These are phyloP conservation scores for Talaromyces proteolyticus DNA, from an alignment of 495 filamentous ascomycete species.

Conservation along the genomic window DNA sequence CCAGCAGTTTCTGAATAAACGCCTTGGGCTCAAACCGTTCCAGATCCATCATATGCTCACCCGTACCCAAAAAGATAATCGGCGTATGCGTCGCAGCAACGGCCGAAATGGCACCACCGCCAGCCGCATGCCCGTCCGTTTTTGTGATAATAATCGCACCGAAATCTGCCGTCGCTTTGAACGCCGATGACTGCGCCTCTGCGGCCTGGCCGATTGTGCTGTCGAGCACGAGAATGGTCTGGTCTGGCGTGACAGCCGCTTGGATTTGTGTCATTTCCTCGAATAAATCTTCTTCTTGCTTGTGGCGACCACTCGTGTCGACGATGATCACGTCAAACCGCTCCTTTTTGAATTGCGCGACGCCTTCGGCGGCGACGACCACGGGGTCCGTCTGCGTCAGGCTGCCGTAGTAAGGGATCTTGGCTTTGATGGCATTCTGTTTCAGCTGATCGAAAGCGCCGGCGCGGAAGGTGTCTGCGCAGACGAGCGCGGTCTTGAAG, in stretches of 20 bases:
- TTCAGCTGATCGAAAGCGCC: constrained; percentile 98
- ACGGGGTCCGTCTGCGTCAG: constrained; percentile 95
- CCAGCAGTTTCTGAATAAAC: constrained; percentile 86
- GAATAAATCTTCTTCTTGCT: constrained; percentile 92
- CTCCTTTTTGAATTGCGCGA: constrained; percentile 99
- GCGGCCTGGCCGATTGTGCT: constrained; percentile 93
- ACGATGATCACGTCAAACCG: constrained; percentile 98
- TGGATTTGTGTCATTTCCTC: constrained; percentile 99
- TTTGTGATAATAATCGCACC: constrained; percentile 99
- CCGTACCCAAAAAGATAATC: constrained; percentile 96
- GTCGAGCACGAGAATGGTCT: constrained; percentile 98
- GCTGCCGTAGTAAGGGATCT: constrained; percentile 97
- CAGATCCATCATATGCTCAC: constrained; percentile 93
- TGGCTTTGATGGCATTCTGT: constrained; percentile 97
- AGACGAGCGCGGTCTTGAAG: constrained; percentile 92
- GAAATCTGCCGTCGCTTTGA: constrained; percentile 97
- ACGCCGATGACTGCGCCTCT: constrained; percentile 89
- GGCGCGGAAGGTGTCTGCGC: constrained; percentile 96
- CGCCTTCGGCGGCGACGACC: constrained; percentile 85
- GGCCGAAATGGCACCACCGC: constrained; percentile 96
- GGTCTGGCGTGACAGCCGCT: constrained; percentile 81
- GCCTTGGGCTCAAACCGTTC: constrained; percentile 87
- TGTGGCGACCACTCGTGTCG: constrained; percentile 89
- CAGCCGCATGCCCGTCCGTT: constrained; percentile 91
- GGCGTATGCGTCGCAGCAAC: constrained; percentile 95